Base-by-base conservation (phyloP, 768 basidiomycete genomes). In the Hemileccinum rubropunctum region DNA sequence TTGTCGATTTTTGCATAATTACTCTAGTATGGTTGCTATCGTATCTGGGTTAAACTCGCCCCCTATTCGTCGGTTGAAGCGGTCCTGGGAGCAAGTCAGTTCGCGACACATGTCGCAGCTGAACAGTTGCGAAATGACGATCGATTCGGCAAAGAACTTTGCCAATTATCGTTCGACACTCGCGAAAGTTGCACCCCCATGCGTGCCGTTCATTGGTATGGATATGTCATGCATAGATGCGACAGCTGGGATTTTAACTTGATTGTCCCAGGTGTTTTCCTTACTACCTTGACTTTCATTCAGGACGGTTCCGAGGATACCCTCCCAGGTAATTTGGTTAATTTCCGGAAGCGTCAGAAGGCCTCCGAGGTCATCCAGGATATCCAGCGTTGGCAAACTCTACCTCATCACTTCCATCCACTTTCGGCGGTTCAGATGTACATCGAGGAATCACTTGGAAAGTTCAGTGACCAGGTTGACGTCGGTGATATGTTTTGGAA, bases 281-380 rank as follows among this genome's bases (percentile, higher is more conserved):
- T 99, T 23, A 95, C 95, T 6, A 91, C 89, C 7, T 75, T 98
- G 53, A 95, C 94, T n/a, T 98, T 98, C 70, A 95, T 97, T 65
- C 92, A 97, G 70, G 97, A 98, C 59, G 97, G 95, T 9, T 93
- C 91, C 62, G 86, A 88, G 44, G 91, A 98, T 72, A 82, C 77
- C 58, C 74, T 97, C 10, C 78, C 79, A 15, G 87, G 83, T 8
- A 79, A 81, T 48, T 73, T 95, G 55, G 85, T 98, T 71, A 98
- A 98, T 73, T 98, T 98, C 73, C 83, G 86, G 63, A 99, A 99
- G 70, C 88, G 95, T 15, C 86, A 91, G 60, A 91, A 91, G 70
- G 86, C 93, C 0, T 92, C 94, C n/a, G 95, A 97, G 64, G 90
- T 98, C 58, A 92, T 99, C 59, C 84, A 86, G 55, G 94, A 98